phyloP scores from a whole-genome alignment of 768 basidiomycete genomes.

The Fomitopsis serialis region DNA sequence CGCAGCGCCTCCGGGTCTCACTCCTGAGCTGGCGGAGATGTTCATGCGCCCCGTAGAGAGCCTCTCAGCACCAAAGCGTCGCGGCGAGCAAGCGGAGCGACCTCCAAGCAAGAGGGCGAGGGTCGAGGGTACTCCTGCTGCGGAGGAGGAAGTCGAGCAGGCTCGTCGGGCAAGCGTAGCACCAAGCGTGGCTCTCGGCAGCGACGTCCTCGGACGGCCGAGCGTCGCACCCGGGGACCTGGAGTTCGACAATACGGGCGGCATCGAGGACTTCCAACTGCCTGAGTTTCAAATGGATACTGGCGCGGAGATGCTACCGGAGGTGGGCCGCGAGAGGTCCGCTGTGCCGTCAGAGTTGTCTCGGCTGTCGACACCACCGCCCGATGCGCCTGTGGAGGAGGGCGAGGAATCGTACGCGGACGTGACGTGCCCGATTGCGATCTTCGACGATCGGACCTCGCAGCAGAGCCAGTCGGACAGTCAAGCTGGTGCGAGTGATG shows the following conservation, averaged over 20 bases:
- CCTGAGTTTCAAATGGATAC: conserved; percentile 42
- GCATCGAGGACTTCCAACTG: conserved; percentile 69
- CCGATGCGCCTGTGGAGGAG: conserved; percentile 47
- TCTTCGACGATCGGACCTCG: conserved; percentile 64
- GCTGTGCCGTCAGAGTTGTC: conserved; percentile 51
- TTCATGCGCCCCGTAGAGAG: conserved; percentile 72
- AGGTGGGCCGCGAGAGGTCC: conserved; percentile 38
- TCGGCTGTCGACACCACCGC: conserved; percentile 60
- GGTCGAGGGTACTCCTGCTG: conserved; percentile 37
- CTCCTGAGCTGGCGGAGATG: conserved; percentile 75
- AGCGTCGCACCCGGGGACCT: conserved; percentile 54
- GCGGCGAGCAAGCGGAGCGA: conserved; percentile 48
- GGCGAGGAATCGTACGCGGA: conserved; percentile 67
- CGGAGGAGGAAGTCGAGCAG: conserved; percentile 61
- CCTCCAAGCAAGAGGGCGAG: conserved; percentile 55
- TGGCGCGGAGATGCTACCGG: conserved; percentile 17
- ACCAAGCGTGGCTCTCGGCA: conserved; percentile 52
- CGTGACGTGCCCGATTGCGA: conserved; percentile 69
- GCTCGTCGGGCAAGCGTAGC: conserved; percentile 66
- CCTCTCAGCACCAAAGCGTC: conserved; percentile 51
- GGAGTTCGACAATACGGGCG: conserved; percentile 52
- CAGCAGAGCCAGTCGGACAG: conserved; percentile 35
- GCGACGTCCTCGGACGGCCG: conserved; percentile 47
- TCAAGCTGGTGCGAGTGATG: conserved; percentile 38
- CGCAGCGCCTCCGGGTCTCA: conserved; percentile 80